phyloP scores from a whole-genome alignment of 2,329 filamentous ascomycete species.

The Lecanicillium sp. region DNA sequence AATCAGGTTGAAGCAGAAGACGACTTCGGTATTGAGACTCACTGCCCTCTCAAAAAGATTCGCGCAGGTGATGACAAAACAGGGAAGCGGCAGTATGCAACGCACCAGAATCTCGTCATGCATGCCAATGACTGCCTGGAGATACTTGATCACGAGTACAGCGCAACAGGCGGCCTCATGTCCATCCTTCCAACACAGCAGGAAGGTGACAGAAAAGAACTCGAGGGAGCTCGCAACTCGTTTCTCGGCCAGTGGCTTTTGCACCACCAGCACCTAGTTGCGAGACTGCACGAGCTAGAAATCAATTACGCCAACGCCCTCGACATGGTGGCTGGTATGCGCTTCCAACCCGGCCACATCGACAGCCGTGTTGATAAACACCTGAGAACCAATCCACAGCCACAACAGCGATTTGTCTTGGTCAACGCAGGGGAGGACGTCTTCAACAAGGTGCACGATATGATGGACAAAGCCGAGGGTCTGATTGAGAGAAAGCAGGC shows the following conservation, averaged over 20 bases:
- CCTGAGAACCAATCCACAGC: slow-evolving; percentile 31
- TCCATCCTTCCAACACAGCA: slow-evolving; percentile 40
- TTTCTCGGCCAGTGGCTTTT: slow-evolving; percentile 50
- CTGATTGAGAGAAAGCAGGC: slow-evolving; percentile 25
- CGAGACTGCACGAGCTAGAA: slow-evolving; percentile 50
- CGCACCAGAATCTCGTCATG: slow-evolving; percentile 40
- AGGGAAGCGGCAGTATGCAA: slow-evolving; percentile 29
- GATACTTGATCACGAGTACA: slow-evolving; percentile 50
- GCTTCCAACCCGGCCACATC: slow-evolving; percentile 45
- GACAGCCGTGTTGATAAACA: slow-evolving; percentile 38
- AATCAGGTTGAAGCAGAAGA: slow-evolving; percentile 36
- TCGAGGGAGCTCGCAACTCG: slow-evolving; percentile 37
- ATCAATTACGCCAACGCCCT: slow-evolving; percentile 40
- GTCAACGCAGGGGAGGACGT: slow-evolving; percentile 46
- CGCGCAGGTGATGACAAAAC: slow-evolving; percentile 11
- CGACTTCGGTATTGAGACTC: slow-evolving; percentile 33
- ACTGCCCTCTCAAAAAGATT: slow-evolving; percentile 34
- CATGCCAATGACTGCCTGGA: slow-evolving; percentile 54
- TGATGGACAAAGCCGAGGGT: slow-evolving; percentile 38
- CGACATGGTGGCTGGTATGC: slow-evolving; percentile 41
- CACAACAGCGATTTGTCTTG: slow-evolving; percentile 48
- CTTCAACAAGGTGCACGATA: slow-evolving; percentile 34
- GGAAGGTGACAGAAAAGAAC: slow-evolving; percentile 24
- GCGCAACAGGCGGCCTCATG: slow-evolving; percentile 45
- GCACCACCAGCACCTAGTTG: slow-evolving; percentile 43